Evolutionary conservation across 345 rosid genomes (phyloP).

Genomic region (Salix dunnii): DNA sequence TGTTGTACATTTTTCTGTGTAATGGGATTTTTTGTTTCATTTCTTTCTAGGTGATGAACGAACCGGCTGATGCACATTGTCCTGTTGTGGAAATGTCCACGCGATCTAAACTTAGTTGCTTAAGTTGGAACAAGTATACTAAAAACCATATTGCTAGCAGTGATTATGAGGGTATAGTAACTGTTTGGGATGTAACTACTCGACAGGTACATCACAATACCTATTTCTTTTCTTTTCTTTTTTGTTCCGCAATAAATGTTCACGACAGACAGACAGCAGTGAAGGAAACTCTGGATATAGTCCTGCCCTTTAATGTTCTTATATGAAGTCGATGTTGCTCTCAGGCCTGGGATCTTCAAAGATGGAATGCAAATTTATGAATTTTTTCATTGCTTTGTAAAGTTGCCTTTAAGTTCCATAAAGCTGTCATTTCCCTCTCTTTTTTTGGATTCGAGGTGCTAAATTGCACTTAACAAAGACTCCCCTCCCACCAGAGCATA

Average conservation of each 20-base stretch:
- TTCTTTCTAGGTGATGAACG: slow-evolving; percentile 67
- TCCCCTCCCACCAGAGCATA: slow-evolving; percentile 45
- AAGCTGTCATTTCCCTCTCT: neutral
- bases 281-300: neutral
- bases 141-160: slow-evolving; percentile 91
- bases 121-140: slow-evolving; percentile 84
- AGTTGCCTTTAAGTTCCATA: neutral
- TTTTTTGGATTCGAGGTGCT: neutral
- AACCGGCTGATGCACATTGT: slow-evolving; percentile 63
- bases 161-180: slow-evolving; percentile 90
- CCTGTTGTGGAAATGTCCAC: slow-evolving; percentile 91
- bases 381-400: neutral
- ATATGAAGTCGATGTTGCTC: neutral
- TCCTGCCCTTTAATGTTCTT: neutral
- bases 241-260: neutral
- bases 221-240: neutral
- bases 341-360: neutral
- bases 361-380: neutral
- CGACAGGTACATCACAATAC: slow-evolving; percentile 48
- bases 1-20: neutral
- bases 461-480: neutral
- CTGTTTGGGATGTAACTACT: slow-evolving; percentile 90
- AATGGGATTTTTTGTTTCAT: neutral
- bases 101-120: slow-evolving; percentile 85
- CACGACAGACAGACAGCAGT: neutral